Conservation (phyloP, 106 monocot genomes). For the Apostasia shenzhenica region DNA sequence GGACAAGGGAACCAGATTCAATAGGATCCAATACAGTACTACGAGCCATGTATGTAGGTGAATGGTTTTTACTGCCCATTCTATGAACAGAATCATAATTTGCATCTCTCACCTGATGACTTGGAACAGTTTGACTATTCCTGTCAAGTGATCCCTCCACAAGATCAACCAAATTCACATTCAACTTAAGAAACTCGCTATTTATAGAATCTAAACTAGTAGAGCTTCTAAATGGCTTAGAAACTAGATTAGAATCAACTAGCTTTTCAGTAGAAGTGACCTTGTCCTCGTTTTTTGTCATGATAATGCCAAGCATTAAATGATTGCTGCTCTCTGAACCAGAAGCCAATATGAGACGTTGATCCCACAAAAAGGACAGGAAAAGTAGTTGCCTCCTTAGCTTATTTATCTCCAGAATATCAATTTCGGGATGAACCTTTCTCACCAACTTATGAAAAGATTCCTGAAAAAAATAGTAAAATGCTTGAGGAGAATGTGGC, state of each 20-base stretch:
- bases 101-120: constrained; percentile 11
- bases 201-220: constrained; percentile 12
- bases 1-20: constrained; percentile 27
- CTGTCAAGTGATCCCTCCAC: constrained; percentile 11
- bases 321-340: constrained; percentile 10
- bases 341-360: constrained; percentile 45
- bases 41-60: constrained; percentile 9
- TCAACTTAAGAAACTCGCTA: constrained; percentile 14
- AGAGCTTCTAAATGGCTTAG: constrained; percentile 14
- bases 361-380: constrained; percentile 72
- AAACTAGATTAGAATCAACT: constrained; percentile 18
- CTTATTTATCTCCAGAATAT: constrained; percentile 82
- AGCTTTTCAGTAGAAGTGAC: constrained; percentile 14
- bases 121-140: constrained; percentile 10
- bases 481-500: constrained; percentile 8
- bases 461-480: constrained; percentile 48
- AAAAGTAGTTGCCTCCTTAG: constrained; percentile 50
- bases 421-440: constrained; percentile 44
- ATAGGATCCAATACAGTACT: constrained; percentile 24
- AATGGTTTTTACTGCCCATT: constrained; percentile 16
- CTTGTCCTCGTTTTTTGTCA: constrained; percentile 23
- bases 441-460: constrained; percentile 31
- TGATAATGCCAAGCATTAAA: constrained; percentile 15
- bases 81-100: constrained; percentile 8
- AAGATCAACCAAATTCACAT: constrained; percentile 8